Evolutionary conservation across 169 alveolate genomes (phyloP).

Genomic region (Plasmodium reichenowi): DNA sequence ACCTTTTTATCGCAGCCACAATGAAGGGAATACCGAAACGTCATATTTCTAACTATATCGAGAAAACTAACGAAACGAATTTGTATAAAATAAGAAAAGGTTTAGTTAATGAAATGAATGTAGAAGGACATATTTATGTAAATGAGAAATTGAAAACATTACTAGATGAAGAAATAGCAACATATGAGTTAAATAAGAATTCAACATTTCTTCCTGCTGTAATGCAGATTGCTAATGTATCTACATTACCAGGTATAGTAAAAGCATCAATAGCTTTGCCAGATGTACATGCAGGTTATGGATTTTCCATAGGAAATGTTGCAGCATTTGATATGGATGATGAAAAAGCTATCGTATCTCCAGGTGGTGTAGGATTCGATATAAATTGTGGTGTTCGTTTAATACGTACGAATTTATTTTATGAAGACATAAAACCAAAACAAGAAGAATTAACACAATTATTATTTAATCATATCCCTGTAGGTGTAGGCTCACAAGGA

Average conservation of each 20-base stretch:
- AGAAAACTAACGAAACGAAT: conserved; percentile 49
- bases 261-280: conserved; percentile 90
- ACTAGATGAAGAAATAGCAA: conserved; percentile 85
- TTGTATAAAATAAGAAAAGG: conserved; percentile 85
- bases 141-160: conserved; percentile 82
- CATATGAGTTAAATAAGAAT: conserved; percentile 56
- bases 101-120: conserved; percentile 89
- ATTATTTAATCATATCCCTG: conserved; percentile 92
- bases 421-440: conserved; percentile 79
- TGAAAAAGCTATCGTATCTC: conserved; percentile 89
- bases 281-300: conserved; percentile 92
- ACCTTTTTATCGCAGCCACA: neutral
- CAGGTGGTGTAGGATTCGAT: conserved; percentile 94
- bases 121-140: conserved; percentile 87
- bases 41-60: conserved; percentile 22
- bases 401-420: conserved; percentile 80
- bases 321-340: conserved; percentile 92
- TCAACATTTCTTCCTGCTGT: conserved; percentile 92
- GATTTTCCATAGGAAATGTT: conserved; percentile 92
- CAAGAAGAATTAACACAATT: conserved; percentile 88
- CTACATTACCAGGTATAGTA: conserved; percentile 92
- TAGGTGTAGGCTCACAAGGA: conserved; percentile 93
- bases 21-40: conserved; percentile 9
- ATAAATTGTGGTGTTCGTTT: conserved; percentile 93
- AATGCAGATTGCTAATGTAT: conserved; percentile 91